These are phyloP conservation scores for Cryptomeria japonica DNA, from an alignment of 75 land plant genomes.

Conservation along the genomic window DNA sequence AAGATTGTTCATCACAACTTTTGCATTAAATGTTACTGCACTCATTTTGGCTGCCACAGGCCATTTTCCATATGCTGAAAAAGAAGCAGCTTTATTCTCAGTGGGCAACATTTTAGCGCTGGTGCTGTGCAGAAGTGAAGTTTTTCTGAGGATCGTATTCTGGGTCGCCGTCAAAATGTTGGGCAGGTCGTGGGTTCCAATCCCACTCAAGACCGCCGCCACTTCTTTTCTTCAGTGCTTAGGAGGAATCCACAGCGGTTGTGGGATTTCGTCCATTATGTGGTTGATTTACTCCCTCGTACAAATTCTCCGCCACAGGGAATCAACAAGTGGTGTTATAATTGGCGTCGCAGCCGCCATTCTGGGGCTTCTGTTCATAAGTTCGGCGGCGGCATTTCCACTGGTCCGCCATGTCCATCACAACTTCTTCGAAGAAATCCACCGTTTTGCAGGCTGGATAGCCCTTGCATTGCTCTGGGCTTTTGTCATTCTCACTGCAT, in stretches of 20 bases:
- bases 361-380: conserved; percentile 27
- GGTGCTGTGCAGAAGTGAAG: conserved; percentile 56
- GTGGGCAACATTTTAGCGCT: conserved; percentile 46
- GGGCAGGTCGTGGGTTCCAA: conserved; percentile 44
- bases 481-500: conserved; percentile 33
- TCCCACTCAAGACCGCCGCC: conserved; percentile 31
- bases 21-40: conserved; percentile 21
- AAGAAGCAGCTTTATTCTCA: conserved; percentile 36
- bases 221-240: conserved; percentile 42
- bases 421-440: conserved; percentile 43
- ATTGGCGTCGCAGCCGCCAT: conserved; percentile 24
- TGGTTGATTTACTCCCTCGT: conserved; percentile 46
- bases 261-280: not conserved
- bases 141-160: conserved; percentile 45
- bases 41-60: conserved; percentile 43
- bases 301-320: conserved; percentile 24
- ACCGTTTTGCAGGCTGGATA: conserved; percentile 58
- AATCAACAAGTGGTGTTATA: conserved; percentile 16
- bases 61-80: conserved; percentile 35
- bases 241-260: too few relatives aligned
- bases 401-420: conserved; percentile 44
- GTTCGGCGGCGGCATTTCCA: conserved; percentile 55
- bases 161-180: conserved; percentile 37
- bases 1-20: conserved; percentile 32
- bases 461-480: conserved; percentile 32